These are phyloP conservation scores for Lasiodiplodia theobromae DNA, from an alignment of 2,329 filamentous ascomycete species.

Conservation along the genomic window DNA sequence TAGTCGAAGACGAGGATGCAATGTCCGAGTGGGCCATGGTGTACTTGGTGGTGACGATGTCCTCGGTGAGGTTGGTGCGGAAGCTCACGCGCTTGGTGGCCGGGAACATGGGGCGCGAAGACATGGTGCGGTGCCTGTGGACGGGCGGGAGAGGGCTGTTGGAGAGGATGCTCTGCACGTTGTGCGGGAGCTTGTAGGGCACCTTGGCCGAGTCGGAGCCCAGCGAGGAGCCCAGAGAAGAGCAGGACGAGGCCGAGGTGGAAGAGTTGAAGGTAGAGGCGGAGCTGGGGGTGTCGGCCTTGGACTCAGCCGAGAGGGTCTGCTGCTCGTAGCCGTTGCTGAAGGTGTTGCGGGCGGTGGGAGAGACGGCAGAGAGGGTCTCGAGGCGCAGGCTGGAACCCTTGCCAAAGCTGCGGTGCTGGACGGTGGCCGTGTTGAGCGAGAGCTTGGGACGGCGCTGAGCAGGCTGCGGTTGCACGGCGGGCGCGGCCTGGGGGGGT, in stretches of 20 bases:
- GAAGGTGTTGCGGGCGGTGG: conserved; percentile 68
- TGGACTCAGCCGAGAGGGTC: conserved; percentile 35
- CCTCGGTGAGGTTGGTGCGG: conserved; percentile 62
- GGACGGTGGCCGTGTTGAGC: conserved; percentile 62
- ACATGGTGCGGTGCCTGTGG: conserved; percentile 47
- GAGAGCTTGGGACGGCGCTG: conserved; percentile 65
- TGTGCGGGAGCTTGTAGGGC: conserved; percentile 56
- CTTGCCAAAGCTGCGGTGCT: conserved; percentile 59
- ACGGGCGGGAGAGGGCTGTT: conserved; percentile 53
- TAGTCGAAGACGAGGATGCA: conserved; percentile 47
- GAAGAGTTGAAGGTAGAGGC: conserved; percentile 50
- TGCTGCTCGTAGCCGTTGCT: conserved; percentile 62
- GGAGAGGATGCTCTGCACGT: conserved; percentile 53
- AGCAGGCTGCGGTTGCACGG: conserved; percentile 33
- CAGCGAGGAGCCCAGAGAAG: conserved; percentile 15
- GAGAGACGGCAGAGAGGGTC: conserved; percentile 63
- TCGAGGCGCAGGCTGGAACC: conserved; percentile 61
- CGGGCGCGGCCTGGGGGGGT: conserved; percentile 34
- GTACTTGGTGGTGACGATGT: conserved; percentile 64
- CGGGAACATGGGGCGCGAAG: conserved; percentile 58
- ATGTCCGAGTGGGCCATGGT: conserved; percentile 64
- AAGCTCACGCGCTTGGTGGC: conserved; percentile 66
- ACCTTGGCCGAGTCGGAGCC: conserved; percentile 46
- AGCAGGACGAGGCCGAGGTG: conserved; percentile 37
- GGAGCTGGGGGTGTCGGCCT: conserved; percentile 47